Conservation (phyloP, 345 rosid species). For the Diplotaxis tenuifolia region DNA sequence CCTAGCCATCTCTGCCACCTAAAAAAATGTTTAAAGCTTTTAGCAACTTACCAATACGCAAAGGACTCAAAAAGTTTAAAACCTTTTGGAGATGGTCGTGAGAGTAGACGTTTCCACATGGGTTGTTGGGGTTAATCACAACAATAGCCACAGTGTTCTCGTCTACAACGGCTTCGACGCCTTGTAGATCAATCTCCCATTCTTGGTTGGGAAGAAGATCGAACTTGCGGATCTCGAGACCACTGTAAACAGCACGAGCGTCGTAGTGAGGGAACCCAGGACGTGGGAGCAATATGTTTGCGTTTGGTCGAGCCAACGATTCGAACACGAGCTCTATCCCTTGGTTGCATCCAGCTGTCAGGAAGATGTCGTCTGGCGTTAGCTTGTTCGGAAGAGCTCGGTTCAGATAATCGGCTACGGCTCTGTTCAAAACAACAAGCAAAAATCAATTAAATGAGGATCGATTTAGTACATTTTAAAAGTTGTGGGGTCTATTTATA, state of each 20-base stretch:
- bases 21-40: background rate
- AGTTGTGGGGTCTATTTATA: background rate
- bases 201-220: constrained; percentile 59
- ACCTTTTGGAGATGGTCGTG: constrained; percentile 51
- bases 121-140: constrained; percentile 46
- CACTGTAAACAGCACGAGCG: constrained; percentile 30
- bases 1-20: constrained; percentile 66
- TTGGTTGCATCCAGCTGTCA: constrained; percentile 54
- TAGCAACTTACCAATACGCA: background rate
- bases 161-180: constrained; percentile 53
- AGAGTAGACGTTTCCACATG: constrained; percentile 47
- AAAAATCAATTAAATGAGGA: background rate
- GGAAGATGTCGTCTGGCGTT: constrained; percentile 49
- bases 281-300: constrained; percentile 49
- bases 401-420: constrained; percentile 50
- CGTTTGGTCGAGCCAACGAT: constrained; percentile 49
- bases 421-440: constrained; percentile 55
- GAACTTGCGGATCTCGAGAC: constrained; percentile 48
- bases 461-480: background rate
- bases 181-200: constrained; percentile 63
- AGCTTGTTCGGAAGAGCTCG: constrained; percentile 49
- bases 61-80: background rate
- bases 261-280: constrained; percentile 50
- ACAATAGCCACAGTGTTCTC: constrained; percentile 60
- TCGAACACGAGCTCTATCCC: constrained; percentile 51